A percentile compares a stretch with the other conserved stretches of the same genome.
phyloP scores from a whole-genome alignment of 2,329 filamentous ascomycete genomes.

The Colletotrichum horii region DNA sequence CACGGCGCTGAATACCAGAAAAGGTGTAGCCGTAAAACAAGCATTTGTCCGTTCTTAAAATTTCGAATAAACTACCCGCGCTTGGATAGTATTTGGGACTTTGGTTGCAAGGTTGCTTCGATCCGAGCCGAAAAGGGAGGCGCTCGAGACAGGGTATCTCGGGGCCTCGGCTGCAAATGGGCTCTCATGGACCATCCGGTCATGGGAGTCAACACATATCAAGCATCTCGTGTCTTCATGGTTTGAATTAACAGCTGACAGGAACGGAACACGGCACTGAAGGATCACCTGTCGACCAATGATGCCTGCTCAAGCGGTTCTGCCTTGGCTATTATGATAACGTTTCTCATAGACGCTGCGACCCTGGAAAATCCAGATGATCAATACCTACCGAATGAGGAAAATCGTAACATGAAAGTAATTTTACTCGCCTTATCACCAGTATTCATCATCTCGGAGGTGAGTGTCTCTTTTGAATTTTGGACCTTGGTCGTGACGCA shows the following conservation, averaged over 20 bases:
- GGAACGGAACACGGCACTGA: background rate
- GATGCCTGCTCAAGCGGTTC: background rate
- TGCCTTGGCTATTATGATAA: background rate
- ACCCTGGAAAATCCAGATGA: background rate
- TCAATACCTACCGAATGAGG: background rate
- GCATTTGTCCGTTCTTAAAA: background rate
- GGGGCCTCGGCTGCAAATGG: background rate
- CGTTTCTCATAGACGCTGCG: background rate
- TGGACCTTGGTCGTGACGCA: background rate
- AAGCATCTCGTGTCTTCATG: background rate
- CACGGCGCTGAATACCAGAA: background rate
- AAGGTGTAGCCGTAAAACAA: background rate
- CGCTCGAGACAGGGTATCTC: background rate
- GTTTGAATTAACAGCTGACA: background rate
- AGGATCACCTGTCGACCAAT: background rate
- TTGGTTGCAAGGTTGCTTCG: background rate
- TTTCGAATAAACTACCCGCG: background rate
- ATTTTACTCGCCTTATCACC: background rate
- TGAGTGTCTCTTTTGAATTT: background rate
- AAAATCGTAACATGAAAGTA: background rate
- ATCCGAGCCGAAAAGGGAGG: background rate
- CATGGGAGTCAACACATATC: background rate
- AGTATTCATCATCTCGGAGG: background rate
- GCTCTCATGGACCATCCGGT: rapidly evolving
- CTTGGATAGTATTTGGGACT: background rate